Base-by-base conservation (phyloP, 2,329 filamentous ascomycete species). In the Alternaria sp. region DNA sequence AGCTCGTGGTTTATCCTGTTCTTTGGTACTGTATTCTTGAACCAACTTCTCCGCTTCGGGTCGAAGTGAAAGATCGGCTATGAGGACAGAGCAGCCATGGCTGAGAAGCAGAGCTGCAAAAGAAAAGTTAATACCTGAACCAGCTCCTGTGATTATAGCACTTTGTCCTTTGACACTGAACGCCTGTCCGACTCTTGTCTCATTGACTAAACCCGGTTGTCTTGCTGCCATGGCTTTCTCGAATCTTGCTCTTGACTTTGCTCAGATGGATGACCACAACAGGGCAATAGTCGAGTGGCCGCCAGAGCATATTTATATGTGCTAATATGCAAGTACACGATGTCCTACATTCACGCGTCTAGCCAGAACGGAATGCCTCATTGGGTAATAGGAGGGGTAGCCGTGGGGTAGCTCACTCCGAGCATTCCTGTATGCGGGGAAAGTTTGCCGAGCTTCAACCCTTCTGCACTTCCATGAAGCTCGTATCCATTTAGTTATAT, bases 61-160 rank as follows among this genome's bases (percentile, higher is more conserved):
- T 2, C 82, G 79, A 0, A 85, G 76, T 18, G 76, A 63, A 4
- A 85, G 72, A 62, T 85, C 83, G 18, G 82, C 83, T 49, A 85
- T 74, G 41, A 85, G 71, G 45, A 85, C 82, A 58, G 80, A 83
- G 75, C 82, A 85, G 60, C 79, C 78, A 11, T 71, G 69, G 0
- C 75, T 72, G 20, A 85, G 79, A 14, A 85, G 79, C 2, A 83
- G 71, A 18, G 74, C 68, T 12, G 83, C 79, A 65, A 85, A 85
- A 64, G 67, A 77, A 63, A 79, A 77, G 66, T 82, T 83, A 65
- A 85, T 85, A 16, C 83, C 83, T 84, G 61, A 54, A 11, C 82
- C 82, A 53, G 81, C 82, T 36, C 83, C 83, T 6, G 83, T 84
- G 5, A 84, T 74, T 50, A 84, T 78, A 5, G 82, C 82, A n/a